Conservation (phyloP, 768 basidiomycete genomes). For the Tubosaeta brunneosetosa region DNA sequence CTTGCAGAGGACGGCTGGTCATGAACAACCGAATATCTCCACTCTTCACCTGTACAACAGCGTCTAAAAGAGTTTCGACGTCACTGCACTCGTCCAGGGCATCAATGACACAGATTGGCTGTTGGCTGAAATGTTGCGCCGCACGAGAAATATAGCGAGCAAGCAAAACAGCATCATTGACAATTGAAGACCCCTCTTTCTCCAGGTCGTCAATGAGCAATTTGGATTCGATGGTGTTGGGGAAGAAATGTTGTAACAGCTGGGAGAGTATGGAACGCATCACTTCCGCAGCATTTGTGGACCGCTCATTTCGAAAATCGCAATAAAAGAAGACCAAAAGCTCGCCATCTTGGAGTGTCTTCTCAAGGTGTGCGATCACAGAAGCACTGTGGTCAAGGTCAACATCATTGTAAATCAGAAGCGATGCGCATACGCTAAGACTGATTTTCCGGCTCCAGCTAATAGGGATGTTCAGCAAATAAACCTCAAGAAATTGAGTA, state of each 20-base stretch:
- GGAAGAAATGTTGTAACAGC: not conserved
- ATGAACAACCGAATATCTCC: conserved; percentile 4
- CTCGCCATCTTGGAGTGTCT: not conserved
- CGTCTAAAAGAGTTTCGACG: not conserved
- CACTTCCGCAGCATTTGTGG: conserved; percentile 5
- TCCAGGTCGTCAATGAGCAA: not conserved
- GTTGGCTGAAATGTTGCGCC: not conserved
- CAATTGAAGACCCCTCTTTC: not conserved
- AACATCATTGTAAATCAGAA: not conserved
- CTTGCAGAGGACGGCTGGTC: conserved; percentile 7
- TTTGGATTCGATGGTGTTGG: not conserved
- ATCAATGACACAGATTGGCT: conserved; percentile 9
- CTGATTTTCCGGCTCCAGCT: conserved; percentile 18
- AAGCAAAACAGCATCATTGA: not conserved
- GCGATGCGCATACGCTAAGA: conserved; percentile 3
- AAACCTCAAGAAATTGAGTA: not conserved
- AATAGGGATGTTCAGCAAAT: not conserved
- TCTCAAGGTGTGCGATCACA: conserved; percentile 7
- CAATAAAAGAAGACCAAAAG: conserved; percentile 17
- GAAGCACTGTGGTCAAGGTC: conserved; percentile 7
- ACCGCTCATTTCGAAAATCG: conserved; percentile 13
- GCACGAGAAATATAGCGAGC: conserved; percentile 2
- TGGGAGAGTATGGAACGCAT: conserved; percentile 18
- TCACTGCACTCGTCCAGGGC: conserved; percentile 17
- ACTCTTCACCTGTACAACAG: not conserved